Evolutionary conservation across 2,329 filamentous ascomycete genomes (phyloP).

Genomic region (Mycosphaerella sp.): DNA sequence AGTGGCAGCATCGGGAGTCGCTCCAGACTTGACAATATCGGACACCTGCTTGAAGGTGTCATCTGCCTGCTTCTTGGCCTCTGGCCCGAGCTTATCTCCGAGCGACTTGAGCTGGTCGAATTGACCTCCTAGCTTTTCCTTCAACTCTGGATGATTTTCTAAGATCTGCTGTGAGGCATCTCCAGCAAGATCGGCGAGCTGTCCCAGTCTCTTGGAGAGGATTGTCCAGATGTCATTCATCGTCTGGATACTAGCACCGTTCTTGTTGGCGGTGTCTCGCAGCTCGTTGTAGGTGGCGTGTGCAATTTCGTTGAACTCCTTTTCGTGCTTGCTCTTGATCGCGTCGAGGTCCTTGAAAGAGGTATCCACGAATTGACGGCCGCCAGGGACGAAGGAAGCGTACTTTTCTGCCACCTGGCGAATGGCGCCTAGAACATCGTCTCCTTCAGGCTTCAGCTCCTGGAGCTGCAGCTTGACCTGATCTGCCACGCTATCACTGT

Average conservation of each 20-base stretch:
- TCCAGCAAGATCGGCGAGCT: constrained; percentile 55
- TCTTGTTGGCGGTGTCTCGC: constrained; percentile 50
- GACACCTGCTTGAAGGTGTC: constrained; percentile 62
- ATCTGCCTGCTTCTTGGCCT: constrained; percentile 70
- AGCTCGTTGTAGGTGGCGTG: constrained; percentile 62
- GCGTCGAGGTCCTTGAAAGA: constrained; percentile 66
- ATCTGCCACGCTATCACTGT: constrained; percentile 52
- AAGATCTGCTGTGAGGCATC: constrained; percentile 60
- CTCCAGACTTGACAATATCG: constrained; percentile 56
- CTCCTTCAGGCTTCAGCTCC: constrained; percentile 54
- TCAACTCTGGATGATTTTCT: constrained; percentile 66
- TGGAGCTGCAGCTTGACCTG: constrained; percentile 44
- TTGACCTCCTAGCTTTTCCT: constrained; percentile 63
- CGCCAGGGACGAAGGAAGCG: constrained; percentile 65
- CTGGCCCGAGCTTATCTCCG: constrained; percentile 63
- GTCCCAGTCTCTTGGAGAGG: constrained; percentile 54
- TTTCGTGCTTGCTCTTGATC: constrained; percentile 58
- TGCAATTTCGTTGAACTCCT: constrained; percentile 64
- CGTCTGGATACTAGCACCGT: constrained; percentile 57
- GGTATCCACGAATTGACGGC: constrained; percentile 59
- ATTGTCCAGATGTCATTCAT: constrained; percentile 56
- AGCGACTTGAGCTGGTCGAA: constrained; percentile 63
- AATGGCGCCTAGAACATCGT: constrained; percentile 60
- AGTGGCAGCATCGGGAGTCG: constrained; percentile 50
- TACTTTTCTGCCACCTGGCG: constrained; percentile 62